Evolutionary conservation across 1,139 yeast genomes (phyloP).

Genomic region (Cylindricascospora bacillispora): DNA sequence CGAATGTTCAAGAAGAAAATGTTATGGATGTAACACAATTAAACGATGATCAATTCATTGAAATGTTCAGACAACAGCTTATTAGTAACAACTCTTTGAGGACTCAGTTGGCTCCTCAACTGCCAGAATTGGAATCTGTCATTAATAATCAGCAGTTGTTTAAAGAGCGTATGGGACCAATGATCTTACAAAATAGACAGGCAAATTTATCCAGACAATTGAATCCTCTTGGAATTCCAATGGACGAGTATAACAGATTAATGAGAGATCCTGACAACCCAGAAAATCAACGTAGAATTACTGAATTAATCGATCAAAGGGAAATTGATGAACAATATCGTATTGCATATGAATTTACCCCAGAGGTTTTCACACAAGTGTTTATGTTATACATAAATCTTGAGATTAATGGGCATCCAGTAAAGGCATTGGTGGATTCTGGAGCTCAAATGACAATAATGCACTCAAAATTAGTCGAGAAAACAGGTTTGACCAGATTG

Average conservation of each 20-base stretch:
- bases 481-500: conserved; percentile 54
- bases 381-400: conserved; percentile 73
- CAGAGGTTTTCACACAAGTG: conserved; percentile 76
- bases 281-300: conserved; percentile 52
- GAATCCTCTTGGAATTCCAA: conserved; percentile 26
- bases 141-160: conserved; percentile 44
- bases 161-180: conserved; percentile 32
- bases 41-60: conserved; percentile 32
- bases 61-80: conserved; percentile 37
- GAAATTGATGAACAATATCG: conserved; percentile 69
- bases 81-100: conserved; percentile 30
- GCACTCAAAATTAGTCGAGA: conserved; percentile 63
- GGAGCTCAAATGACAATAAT: conserved; percentile 90
- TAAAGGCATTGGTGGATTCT: conserved; percentile 89
- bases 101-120: conserved; percentile 26
- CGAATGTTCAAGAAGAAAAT: conserved; percentile 8
- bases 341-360: conserved; percentile 74
- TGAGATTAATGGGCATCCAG: conserved; percentile 63
- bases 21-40: conserved; percentile 20
- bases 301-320: conserved; percentile 58
- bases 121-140: conserved; percentile 34
- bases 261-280: conserved; percentile 62
- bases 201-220: conserved; percentile 14
- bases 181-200: conserved; percentile 23
- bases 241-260: conserved; percentile 39